Evolutionary conservation across 2,329 filamentous ascomycete genomes (phyloP), one percentile per base, ranked within the genome.

Genomic region (Lecanoromycetidae sp.): DNA sequence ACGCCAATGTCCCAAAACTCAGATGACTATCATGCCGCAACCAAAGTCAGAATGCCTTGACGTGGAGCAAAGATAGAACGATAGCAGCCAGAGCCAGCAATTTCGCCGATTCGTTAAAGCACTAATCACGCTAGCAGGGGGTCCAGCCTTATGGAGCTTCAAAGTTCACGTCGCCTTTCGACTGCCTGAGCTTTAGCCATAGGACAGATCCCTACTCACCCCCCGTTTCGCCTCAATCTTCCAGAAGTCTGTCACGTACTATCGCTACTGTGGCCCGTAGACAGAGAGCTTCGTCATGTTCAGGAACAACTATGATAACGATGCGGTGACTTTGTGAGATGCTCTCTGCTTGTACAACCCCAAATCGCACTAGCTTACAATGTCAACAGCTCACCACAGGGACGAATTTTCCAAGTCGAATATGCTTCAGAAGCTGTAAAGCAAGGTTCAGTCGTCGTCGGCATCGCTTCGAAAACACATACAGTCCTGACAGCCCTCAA

Each of bases 261-360:
- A 5, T 12, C 40, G 22, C 19, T 34, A 22, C 36, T 23, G 15
- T 37, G n/a, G n/a, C n/a, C n/a, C n/a, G n/a, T n/a, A n/a, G n/a
- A n/a, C n/a, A n/a, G n/a, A 22, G 9, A 32, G 26, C 27, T 12
- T 54, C 76, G 80, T 62, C 62, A 96, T 98, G 91, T 98, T 98
- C 74, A 80, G 91, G 71, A 98, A 98, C 77, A 96, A 96, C 71
- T 98, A 98, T 77, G 91, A 98, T 74, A 98, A 98, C 80, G 91
- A 98, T 71, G 94, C 90, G 55, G 88, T 96, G 71, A 98, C 91
- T 71, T 98, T 96, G 87, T 94, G 76, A 71, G 82, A 63, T 32
- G 49, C 39, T 34, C 44, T 32, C 12, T 27, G 48, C 42, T 42
- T 47, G 12, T 47, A 25, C 44, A 32, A 46, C 9, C 20, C 23